These are phyloP conservation scores for Ceratobasidium sp. DNA, from an alignment of 1,284 basidiomycete species.

Conservation along the genomic window DNA sequence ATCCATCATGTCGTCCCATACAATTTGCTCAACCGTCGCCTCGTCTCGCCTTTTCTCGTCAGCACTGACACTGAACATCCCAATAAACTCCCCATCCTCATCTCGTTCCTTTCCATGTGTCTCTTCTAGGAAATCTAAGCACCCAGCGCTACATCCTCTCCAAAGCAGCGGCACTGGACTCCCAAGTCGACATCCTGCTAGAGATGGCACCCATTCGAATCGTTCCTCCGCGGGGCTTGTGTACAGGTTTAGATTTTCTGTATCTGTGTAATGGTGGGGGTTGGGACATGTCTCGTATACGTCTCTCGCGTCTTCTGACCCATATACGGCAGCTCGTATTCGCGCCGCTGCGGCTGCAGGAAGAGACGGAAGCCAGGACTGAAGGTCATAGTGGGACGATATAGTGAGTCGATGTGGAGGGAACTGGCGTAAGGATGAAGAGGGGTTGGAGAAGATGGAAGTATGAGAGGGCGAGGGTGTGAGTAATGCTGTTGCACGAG, in stretches of 20 bases:
- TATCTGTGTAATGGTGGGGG: background rate
- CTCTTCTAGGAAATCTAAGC: conserved; percentile 25
- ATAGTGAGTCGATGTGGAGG: conserved; percentile 22
- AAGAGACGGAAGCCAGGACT: conserved; percentile 4
- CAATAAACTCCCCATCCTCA: conserved; percentile 35
- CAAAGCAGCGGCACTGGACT: conserved; percentile 23
- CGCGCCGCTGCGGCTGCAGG: background rate
- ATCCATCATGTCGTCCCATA: conserved; percentile 44
- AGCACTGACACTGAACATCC: background rate
- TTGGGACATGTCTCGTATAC: conserved; percentile 24
- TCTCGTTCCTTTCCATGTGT: background rate
- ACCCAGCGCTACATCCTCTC: conserved; percentile 32
- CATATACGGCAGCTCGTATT: conserved; percentile 18
- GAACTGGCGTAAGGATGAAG: background rate
- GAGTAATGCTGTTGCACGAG: background rate
- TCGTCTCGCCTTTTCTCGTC: background rate
- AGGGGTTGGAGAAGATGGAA: conserved; percentile 25
- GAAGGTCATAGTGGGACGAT: conserved; percentile 5
- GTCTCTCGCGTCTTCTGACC: conserved; percentile 28
- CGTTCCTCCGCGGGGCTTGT: conserved; percentile 23
- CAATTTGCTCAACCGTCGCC: conserved; percentile 24
- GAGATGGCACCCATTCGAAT: conserved; percentile 23
- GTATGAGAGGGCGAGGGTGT: conserved; percentile 29
- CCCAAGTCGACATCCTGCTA: conserved; percentile 30
- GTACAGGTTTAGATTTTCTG: background rate